Base-by-base conservation (phyloP, 345 rosid genomes). In the Rhodamnia argentea region DNA sequence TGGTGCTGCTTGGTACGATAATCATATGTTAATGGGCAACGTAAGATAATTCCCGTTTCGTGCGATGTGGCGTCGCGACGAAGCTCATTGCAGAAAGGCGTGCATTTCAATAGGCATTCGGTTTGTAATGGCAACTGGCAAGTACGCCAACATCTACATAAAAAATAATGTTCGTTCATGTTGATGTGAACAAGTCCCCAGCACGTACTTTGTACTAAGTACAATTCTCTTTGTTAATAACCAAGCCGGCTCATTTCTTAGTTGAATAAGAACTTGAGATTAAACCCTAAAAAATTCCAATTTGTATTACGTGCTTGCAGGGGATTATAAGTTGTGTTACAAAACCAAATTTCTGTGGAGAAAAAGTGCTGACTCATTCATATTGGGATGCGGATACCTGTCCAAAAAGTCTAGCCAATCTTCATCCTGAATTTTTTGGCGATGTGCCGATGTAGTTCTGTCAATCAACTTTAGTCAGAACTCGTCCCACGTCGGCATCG, bases 341-440 rank as follows among this genome's bases (percentile, higher is more conserved):
- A 3, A 4, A 62, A 40, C 40, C 12, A 3, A 15, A 29, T 27
- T 62, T 62, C 2, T 7, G 40, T 29, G 4, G 15, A 62, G 7
- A 3, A 37, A 37, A 7, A 27, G 40, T 1, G 9, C 0, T 7
- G 5, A 27, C 37, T 15, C 8, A 3, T 62, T 62, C 10, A 3
- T 62, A 15, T 0, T 7, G 10, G 0, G 3, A 8, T 64, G 0
- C 8, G 0, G 3, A 8, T 64, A 0, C 8, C 9, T 2, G 5
- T 64, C 18, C 1, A 15, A 8, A 29, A 32, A 16, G 3, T 64
- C 37, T 29, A 62, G 2, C 4, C 2, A 7, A 64, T 64, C 32
- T 64, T 64, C 8, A 1, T 64, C 20, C 1, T 32, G 8, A 16
- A 64, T 7, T 29, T 22, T 64, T 64, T 16, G 3, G 4, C 6